Base-by-base conservation (phyloP, 148 eudicot genomes). In the Rheum nobile region DNA sequence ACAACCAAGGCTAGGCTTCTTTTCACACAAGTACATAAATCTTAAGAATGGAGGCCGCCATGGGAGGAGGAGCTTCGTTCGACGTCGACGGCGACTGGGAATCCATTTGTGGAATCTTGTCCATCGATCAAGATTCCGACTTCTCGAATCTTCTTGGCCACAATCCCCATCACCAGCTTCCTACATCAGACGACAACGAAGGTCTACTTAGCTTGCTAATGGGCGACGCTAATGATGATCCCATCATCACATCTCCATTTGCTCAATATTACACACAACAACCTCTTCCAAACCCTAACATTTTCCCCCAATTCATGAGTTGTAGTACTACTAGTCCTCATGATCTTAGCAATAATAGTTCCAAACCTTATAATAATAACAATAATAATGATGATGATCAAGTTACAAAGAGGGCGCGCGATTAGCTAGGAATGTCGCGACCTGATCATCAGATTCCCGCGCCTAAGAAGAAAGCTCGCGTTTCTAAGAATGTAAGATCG, bases 41-140 rank as follows among this genome's bases (percentile, higher is more conserved):
- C 24, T 4, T 38, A 46, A 24, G 8, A 7, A 54, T 54, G 63
- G 63, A 54, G 63, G 63, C 63, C 29, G 63, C 63, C 63, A 54
- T 54, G 63, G 63, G 63, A 54, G 63, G 63, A 42, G 76, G 68
- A 54, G 29, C 70, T 43, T 26, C 24, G 21, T 67, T 61, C 42
- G 43, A 47, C 54, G 1, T 26, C n/a, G 80, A 73, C 42, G 77
- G 73, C 6, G 80, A 78, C 28, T 78, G 80, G 80, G 80, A 78
- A 67, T 78, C 80, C 76, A 67, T 78, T 35, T 78, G 73, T 67
- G 74, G 74, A 73, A 21, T 73, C 52, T 22, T 78, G 22, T 43
- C 80, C 12, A 44, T 54, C 48, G 80, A 78, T 48, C 43, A 68
- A 34, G 80, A 78, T 37, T 72, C 73, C 34, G 48, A 73, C 50